Conservation (phyloP, 2,329 filamentous ascomycete species). For the Penicillium sp. region DNA sequence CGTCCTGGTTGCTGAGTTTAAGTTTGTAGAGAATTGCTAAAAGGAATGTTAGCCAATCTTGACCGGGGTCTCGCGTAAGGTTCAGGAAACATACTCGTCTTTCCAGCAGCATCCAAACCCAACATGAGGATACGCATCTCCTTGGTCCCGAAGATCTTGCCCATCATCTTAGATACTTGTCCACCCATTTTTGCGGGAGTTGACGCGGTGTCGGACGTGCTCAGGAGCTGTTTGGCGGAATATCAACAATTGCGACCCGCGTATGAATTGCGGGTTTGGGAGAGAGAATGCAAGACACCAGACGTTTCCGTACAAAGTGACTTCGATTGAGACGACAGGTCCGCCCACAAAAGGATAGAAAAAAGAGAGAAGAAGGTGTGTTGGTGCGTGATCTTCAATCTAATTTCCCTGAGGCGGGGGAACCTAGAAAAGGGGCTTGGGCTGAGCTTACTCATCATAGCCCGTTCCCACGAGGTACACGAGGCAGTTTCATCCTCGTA, state of each 20-base stretch:
- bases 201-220: slow-evolving; percentile 6
- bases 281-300: background rate
- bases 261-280: slow-evolving; percentile 2
- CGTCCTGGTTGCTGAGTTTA: slow-evolving; percentile 88
- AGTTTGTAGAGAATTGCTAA: slow-evolving; percentile 92
- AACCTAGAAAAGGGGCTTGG: slow-evolving; percentile 36
- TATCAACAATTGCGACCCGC: slow-evolving; percentile 9
- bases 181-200: slow-evolving; percentile 70
- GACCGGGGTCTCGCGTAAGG: background rate
- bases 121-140: slow-evolving; percentile 99
- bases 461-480: slow-evolving; percentile 1
- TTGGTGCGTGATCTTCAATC: slow-evolving; percentile 8
- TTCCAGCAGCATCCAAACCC: slow-evolving; percentile 94
- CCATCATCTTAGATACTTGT: slow-evolving; percentile 92
- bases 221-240: slow-evolving; percentile 8
- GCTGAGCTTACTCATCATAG: slow-evolving; percentile 24
- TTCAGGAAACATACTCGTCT: slow-evolving; percentile 65
- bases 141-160: slow-evolving; percentile 98
- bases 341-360: slow-evolving; percentile 9
- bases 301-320: background rate
- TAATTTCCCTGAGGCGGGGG: slow-evolving; percentile 27
- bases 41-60: slow-evolving; percentile 4
- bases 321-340: background rate
- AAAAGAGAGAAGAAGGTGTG: slow-evolving; percentile 13
- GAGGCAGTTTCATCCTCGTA: slow-evolving; percentile 12